phyloP scores from a whole-genome alignment of 2,329 filamentous ascomycete genomes.

The Nemania sp. region DNA sequence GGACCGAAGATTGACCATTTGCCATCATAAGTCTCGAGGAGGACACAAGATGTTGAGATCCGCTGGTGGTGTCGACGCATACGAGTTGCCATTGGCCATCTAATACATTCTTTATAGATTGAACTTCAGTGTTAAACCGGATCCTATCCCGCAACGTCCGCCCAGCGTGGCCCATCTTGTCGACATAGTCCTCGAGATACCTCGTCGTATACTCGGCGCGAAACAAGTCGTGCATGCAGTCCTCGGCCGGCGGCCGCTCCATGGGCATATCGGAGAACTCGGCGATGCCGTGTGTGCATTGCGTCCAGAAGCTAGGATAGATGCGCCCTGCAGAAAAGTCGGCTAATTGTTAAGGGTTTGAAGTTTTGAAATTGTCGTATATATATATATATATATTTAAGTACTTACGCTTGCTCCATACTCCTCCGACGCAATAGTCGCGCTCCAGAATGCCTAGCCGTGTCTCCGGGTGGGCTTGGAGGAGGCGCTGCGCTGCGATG shows the following conservation, averaged over 20 bases:
- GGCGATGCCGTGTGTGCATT: conserved; percentile 37
- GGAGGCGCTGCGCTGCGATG: conserved; percentile 28
- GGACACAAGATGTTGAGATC: conserved; percentile 16
- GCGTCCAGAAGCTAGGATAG: conserved; percentile 41
- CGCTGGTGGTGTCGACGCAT: conserved; percentile 23
- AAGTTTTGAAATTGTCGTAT: no score
- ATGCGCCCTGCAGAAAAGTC: conserved; percentile 28
- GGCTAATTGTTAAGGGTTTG: neutral
- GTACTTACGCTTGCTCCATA: conserved; percentile 29
- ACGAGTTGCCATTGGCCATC: conserved; percentile 31
- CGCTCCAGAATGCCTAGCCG: conserved; percentile 28
- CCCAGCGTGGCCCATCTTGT: conserved; percentile 27
- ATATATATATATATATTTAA: neutral
- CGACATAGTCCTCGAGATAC: conserved; percentile 35
- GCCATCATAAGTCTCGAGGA: conserved; percentile 27
- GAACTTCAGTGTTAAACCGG: conserved; percentile 28
- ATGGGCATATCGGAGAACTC: conserved; percentile 41
- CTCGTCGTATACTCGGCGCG: conserved; percentile 36
- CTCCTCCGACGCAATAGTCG: conserved; percentile 30
- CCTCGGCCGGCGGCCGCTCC: conserved; percentile 32
- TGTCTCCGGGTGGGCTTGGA: conserved; percentile 29
- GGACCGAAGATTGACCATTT: conserved; percentile 27
- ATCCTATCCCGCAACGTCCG: conserved; percentile 33
- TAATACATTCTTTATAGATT: conserved; percentile 31
- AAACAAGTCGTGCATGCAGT: conserved; percentile 35